Percentiles rank a stretch among this genome's conserved stretches.
Evolutionary conservation across 1,284 basidiomycete species (phyloP).

Genomic region (Caloboletus firmus): DNA sequence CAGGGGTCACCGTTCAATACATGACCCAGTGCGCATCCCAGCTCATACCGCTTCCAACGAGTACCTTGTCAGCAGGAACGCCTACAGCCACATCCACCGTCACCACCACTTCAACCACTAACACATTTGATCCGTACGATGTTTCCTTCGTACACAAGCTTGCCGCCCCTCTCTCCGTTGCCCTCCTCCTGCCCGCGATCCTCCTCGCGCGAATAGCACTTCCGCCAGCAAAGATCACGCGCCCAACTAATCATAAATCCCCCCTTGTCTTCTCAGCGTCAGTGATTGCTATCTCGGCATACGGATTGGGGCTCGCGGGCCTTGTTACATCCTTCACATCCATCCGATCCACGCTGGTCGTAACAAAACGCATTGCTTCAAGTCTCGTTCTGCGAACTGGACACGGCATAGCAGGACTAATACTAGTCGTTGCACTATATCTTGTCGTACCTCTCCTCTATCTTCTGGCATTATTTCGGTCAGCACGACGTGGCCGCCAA

Average conservation of each 20-base stretch:
- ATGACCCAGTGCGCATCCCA: constrained; percentile 57
- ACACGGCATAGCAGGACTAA: constrained; percentile 63
- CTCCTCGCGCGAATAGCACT: constrained; percentile 55
- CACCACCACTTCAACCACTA: constrained; percentile 25
- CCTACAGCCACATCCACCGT: constrained; percentile 26
- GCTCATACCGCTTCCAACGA: constrained; percentile 29
- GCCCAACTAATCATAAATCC: constrained; percentile 25
- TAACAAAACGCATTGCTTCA: constrained; percentile 38
- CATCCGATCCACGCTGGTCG: constrained; percentile 31
- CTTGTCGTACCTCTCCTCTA: constrained; percentile 50
- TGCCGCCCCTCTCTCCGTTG: constrained; percentile 62
- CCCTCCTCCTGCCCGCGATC: constrained; percentile 53
- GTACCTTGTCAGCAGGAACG: constrained; percentile 25
- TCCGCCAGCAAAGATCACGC: constrained; percentile 37
- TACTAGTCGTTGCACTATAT: constrained; percentile 61
- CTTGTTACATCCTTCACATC: constrained; percentile 63
- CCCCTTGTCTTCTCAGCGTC: constrained; percentile 40
- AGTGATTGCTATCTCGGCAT: constrained; percentile 50
- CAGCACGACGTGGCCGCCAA: constrained; percentile 9
- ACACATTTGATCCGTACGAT: constrained; percentile 40
- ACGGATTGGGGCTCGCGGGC: constrained; percentile 60
- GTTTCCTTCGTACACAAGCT: constrained; percentile 65
- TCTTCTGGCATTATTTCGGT: constrained; percentile 34
- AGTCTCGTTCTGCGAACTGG: constrained; percentile 49
- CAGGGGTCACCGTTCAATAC: constrained; percentile 64